A percentile compares a stretch with the other conserved stretches of the same genome.
phyloP scores from a whole-genome alignment of 495 filamentous ascomycete species.

The Aspergillus kassunensis region DNA sequence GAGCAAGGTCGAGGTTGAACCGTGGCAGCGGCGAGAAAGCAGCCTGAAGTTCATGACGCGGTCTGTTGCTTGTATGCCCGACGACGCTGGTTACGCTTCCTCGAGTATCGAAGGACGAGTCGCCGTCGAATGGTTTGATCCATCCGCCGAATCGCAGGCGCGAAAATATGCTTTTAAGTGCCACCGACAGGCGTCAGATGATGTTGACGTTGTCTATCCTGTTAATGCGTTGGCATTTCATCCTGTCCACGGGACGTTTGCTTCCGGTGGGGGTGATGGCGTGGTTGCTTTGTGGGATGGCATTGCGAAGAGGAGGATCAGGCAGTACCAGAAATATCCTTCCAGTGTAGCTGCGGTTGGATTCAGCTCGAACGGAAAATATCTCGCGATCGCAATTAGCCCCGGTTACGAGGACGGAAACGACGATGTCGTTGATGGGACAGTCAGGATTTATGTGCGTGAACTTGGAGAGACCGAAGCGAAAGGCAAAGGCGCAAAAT shows the following conservation, averaged over 20 bases:
- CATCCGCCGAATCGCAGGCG: constrained; percentile 74
- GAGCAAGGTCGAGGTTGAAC: constrained; percentile 57
- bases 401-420: constrained; percentile 91
- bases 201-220: constrained; percentile 85
- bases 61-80: constrained; percentile 93
- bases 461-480: constrained; percentile 85
- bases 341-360: constrained; percentile 71
- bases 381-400: constrained; percentile 77
- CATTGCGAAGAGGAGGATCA: constrained; percentile 81
- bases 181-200: constrained; percentile 71
- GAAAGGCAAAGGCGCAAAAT: constrained; percentile 74
- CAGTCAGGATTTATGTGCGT: constrained; percentile 72
- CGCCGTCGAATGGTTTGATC: constrained; percentile 96
- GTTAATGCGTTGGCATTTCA: constrained; percentile 94
- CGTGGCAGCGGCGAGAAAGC: constrained; percentile 87
- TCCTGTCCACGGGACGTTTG: constrained; percentile 86
- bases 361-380: constrained; percentile 77
- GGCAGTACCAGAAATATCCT: constrained; percentile 81
- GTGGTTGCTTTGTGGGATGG: constrained; percentile 96
- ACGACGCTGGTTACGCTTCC: constrained; percentile 85
- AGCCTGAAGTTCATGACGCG: constrained; percentile 94
- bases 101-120: constrained; percentile 89
- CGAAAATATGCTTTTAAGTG: constrained; percentile 99
- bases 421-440: constrained; percentile 66
- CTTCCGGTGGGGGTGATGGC: constrained; percentile 88